Evolutionary conservation across 2,329 filamentous ascomycete genomes (phyloP), one percentile per base, ranked within the genome.

Genomic region (Grosmannia penicillata): DNA sequence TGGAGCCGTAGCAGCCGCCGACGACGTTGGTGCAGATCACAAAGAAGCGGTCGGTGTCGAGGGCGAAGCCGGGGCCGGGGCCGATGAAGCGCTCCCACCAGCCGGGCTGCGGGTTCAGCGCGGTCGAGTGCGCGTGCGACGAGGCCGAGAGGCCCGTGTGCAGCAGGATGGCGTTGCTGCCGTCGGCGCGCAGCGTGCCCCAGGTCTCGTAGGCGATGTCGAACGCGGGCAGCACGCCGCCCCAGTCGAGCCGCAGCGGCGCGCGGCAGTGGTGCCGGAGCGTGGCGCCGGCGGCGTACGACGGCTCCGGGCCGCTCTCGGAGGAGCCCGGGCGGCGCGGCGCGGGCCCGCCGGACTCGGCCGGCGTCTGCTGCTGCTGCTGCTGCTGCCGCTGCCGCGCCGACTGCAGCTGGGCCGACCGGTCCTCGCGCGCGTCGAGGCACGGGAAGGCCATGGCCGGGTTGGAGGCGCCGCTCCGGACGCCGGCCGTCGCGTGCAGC

Each of bases 51-150:
- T 89, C 64, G 1, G 91, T 98, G 56, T 98, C 85, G 9, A 98
- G 62, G 10, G 85, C 82, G 17, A 71, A 70, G 1, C 82, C 85
- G 0, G 87, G 82, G 0, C 91, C 85, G 0, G 87, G 82, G 0
- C 91, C 91, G 52, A 98, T 96, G 56, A 98, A 98, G 57, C 82
- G 89, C 60, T 98, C 91, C 91, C 91, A 98, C 91, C 91, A 98
- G 4, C 91, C 91, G 0, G 86, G 81, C 56, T 87, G 82, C 0
- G 83, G 72, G 56, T 98, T 98, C 9, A 68, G 64, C 37, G 73
- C 68, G n/a, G 89, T 96, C 41, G 86, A 95, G 53, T 87, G 87
- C 2, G 91, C 91, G 60, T 98, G 91, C 41, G 87, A 96, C 7
- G 87, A 95, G n/a, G 91, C 91, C 1, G 87, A 95, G 6, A 98